Percentiles rank a stretch among this genome's conserved stretches.
Conservation (phyloP, 2,329 filamentous ascomycete species). For the Lachnellula cervina region DNA sequence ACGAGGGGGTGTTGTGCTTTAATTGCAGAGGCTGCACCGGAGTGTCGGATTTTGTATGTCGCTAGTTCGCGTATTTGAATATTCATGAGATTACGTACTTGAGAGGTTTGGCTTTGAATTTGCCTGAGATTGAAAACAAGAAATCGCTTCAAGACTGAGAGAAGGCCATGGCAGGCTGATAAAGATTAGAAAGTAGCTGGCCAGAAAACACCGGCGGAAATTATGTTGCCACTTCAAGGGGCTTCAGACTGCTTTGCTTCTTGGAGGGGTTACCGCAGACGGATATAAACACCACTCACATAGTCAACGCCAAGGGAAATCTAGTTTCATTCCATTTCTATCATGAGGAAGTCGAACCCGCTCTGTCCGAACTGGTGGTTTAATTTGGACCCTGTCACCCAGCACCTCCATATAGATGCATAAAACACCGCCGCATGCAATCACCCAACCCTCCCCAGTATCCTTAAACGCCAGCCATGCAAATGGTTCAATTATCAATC, state of each 20-base stretch:
- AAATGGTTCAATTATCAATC: neutral
- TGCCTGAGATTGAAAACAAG: too few species aligned
- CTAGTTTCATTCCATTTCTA: neutral
- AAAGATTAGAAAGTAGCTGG: too few species aligned
- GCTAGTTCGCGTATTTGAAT: too few species aligned
- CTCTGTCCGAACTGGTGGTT: neutral
- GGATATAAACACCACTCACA: neutral
- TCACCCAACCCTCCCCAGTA: neutral
- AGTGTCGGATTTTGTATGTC: too few species aligned
- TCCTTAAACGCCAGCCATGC: conserved; percentile 9
- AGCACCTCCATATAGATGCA: neutral
- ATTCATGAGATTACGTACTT: too few species aligned
- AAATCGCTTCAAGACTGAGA: too few species aligned
- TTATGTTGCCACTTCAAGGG: too few species aligned
- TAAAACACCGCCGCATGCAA: conserved; percentile 13
- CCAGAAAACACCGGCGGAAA: too few species aligned
- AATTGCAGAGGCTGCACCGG: too few species aligned
- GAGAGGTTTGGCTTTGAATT: too few species aligned
- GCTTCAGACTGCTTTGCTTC: neutral
- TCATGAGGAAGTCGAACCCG: neutral
- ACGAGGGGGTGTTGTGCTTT: too few species aligned
- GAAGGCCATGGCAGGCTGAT: too few species aligned
- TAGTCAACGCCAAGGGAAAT: neutral
- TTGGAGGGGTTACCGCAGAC: neutral
- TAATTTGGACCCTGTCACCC: neutral